Evolutionary conservation across 495 filamentous ascomycete species (phyloP).

Genomic region (Xanthoparmelia taractica): DNA sequence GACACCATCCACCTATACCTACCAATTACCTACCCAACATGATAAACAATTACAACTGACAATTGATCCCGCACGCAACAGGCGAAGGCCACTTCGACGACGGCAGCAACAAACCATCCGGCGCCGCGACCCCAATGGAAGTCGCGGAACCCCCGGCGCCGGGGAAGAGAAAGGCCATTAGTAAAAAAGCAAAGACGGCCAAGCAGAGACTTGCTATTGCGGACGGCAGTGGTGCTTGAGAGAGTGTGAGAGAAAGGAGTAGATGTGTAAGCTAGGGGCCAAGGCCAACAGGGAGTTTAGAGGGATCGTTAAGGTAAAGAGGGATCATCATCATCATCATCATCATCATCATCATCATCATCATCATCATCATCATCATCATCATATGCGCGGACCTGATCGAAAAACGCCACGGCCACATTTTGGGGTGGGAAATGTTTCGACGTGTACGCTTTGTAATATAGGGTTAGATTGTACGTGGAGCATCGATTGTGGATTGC

Average conservation of each 20-base stretch:
- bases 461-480: not conserved
- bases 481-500: not conserved
- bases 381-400: constrained; percentile 1
- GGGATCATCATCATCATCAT: too few species aligned
- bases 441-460: not conserved
- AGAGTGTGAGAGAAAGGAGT: too few species aligned
- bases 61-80: constrained; percentile 36
- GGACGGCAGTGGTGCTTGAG: constrained; percentile 57
- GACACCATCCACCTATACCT: not conserved
- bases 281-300: not conserved
- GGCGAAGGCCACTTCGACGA: constrained; percentile 94
- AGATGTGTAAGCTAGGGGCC: constrained; percentile 34
- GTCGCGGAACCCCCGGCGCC: constrained; percentile 42
- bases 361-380: too few species aligned
- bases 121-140: constrained; percentile 71
- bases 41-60: constrained; percentile 8
- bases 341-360: too few species aligned
- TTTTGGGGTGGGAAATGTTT: not conserved
- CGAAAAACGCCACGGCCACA: not conserved
- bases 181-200: constrained; percentile 85
- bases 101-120: constrained; percentile 66
- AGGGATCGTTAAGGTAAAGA: not conserved
- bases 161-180: constrained; percentile 50
- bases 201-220: constrained; percentile 84
- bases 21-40: too few species aligned